A percentile compares a stretch with the other conserved stretches of the same genome.
These are phyloP conservation scores for Chenopodium berlandieri DNA, from an alignment of 148 eudicot species.

Conservation along the genomic window DNA sequence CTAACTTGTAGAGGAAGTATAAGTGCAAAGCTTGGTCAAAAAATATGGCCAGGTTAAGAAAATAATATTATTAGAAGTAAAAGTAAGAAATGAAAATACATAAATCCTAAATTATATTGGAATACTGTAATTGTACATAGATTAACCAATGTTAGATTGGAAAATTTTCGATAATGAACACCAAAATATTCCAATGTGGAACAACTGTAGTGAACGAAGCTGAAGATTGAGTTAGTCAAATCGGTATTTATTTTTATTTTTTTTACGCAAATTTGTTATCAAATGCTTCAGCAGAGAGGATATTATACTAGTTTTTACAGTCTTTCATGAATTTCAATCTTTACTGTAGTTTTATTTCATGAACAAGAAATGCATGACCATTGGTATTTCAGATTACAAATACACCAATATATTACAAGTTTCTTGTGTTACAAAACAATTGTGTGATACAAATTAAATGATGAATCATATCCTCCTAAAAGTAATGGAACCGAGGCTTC, in stretches of 20 bases:
- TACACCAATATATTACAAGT: constrained; percentile 12
- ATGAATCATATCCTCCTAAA: background rate
- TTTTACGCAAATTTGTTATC: too few relatives aligned
- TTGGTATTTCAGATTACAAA: background rate
- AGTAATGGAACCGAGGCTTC: background rate
- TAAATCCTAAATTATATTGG: too few relatives aligned
- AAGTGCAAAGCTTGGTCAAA: background rate
- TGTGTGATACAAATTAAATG: background rate
- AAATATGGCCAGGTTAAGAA: too few relatives aligned
- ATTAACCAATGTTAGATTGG: too few relatives aligned
- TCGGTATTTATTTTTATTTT: too few relatives aligned
- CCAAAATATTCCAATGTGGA: background rate
- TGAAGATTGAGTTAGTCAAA: background rate
- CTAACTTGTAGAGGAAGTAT: background rate
- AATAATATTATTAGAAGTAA: too few relatives aligned
- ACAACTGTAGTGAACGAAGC: background rate
- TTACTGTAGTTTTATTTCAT: background rate
- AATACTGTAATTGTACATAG: background rate
- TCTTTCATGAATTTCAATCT: background rate
- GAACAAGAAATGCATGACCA: background rate
- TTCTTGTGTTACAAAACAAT: constrained; percentile 13
- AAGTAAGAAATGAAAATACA: too few relatives aligned
- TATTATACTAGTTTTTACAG: too few relatives aligned
- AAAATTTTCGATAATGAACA: too few relatives aligned
- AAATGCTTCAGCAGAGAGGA: too few relatives aligned